phyloP scores from a whole-genome alignment of 148 eudicot species.

The Rhododendron ferrugineum region DNA sequence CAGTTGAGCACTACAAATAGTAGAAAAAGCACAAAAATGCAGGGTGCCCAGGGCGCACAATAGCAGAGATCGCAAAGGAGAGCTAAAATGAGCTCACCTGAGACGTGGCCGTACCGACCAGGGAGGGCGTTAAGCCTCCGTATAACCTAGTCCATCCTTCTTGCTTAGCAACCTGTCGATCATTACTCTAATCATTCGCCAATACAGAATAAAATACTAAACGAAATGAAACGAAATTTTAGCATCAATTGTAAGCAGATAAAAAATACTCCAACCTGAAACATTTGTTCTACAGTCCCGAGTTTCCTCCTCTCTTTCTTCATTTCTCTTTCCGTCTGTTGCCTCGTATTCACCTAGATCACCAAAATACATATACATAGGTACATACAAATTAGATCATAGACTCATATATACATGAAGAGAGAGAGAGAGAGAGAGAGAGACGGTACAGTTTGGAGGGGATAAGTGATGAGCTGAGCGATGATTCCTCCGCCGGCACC shows the following conservation, averaged over 20 bases:
- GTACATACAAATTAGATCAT: background rate
- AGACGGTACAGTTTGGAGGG: conserved; percentile 70
- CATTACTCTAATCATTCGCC: conserved; percentile 1
- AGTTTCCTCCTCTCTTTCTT: conserved; percentile 47
- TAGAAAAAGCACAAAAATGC: background rate
- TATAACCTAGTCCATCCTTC: conserved; percentile 95
- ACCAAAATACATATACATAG: background rate
- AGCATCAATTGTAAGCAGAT: conserved; percentile 1
- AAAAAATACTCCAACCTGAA: conserved; percentile 39
- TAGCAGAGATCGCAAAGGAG: background rate
- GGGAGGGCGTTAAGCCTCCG: conserved; percentile 79
- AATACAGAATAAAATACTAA: background rate
- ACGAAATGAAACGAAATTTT: background rate
- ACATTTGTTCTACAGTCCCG: conserved; percentile 65
- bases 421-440: background rate
- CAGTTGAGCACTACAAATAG: background rate
- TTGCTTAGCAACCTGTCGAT: conserved; percentile 66
- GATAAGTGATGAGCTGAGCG: conserved; percentile 95
- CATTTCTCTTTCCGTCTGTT: conserved; percentile 85
- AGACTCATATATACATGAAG: background rate
- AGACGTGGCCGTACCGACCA: conserved; percentile 89
- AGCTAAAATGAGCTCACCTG: conserved; percentile 53
- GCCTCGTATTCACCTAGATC: conserved; percentile 84
- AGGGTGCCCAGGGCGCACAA: conserved; percentile 1
- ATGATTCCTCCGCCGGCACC: conserved; percentile 99